These are phyloP conservation scores for Fusarium foetens DNA, from an alignment of 2,329 filamentous ascomycete species.

Conservation along the genomic window DNA sequence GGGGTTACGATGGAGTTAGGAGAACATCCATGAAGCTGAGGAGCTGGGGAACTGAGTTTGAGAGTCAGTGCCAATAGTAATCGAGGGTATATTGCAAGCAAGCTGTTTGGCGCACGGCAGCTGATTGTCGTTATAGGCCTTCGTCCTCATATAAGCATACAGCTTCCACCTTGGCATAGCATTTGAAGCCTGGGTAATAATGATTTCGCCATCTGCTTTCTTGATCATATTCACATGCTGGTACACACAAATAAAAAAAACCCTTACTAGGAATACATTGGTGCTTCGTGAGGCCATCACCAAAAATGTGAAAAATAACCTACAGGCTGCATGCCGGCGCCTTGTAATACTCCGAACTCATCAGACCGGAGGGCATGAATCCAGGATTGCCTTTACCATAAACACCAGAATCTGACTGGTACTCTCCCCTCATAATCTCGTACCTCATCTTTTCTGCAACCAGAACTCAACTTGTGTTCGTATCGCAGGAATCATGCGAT, in stretches of 20 bases:
- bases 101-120: not conserved
- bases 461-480: not conserved
- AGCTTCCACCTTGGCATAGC: not conserved
- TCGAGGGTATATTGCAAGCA: not conserved
- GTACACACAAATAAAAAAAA: not conserved
- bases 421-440: not conserved
- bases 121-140: not conserved
- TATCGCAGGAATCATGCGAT: constrained; percentile 32
- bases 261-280: not conserved
- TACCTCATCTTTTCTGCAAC: not conserved
- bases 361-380: not conserved
- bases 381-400: not conserved
- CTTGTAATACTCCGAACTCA: not conserved
- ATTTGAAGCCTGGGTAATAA: not conserved
- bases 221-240: not conserved
- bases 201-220: not conserved
- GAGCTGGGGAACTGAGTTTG: not conserved
- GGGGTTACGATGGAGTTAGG: not conserved
- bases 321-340: not conserved
- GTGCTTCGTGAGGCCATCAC: not conserved
- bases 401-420: not conserved
- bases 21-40: not conserved
- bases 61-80: not conserved
- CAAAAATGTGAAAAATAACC: not conserved
- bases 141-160: not conserved